Evolutionary conservation across 2,329 filamentous ascomycete species (phyloP).

Genomic region (Sclerotinia sclerotiorum): DNA sequence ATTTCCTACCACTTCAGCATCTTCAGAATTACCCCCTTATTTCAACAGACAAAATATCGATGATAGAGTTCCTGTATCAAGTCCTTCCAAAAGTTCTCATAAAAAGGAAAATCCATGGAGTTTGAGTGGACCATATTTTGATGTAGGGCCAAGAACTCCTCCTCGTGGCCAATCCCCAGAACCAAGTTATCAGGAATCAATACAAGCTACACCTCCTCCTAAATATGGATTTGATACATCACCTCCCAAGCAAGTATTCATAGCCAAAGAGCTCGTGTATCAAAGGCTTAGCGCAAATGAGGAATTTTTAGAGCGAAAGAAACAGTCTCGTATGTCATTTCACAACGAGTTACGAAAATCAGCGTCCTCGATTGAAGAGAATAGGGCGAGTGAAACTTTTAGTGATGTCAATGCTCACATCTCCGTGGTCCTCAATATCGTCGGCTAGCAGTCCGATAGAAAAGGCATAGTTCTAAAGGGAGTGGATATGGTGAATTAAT

Average conservation of each 20-base stretch:
- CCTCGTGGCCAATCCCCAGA: conserved; percentile 20
- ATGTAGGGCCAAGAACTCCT: conserved; percentile 28
- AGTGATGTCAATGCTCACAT: conserved; percentile 23
- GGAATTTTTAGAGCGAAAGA: conserved; percentile 35
- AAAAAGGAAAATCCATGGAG: conserved; percentile 19
- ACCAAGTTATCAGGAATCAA: conserved; percentile 10
- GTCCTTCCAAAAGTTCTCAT: not conserved
- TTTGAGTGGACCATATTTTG: conserved; percentile 23
- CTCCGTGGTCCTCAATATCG: conserved; percentile 22
- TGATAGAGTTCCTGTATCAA: not conserved
- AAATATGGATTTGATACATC: conserved; percentile 29
- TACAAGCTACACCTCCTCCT: conserved; percentile 18
- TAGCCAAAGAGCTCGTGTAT: conserved; percentile 34
- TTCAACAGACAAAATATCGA: not conserved
- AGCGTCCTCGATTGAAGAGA: conserved; percentile 33
- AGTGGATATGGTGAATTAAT: conserved; percentile 34
- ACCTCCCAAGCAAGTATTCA: conserved; percentile 27
- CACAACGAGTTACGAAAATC: conserved; percentile 34
- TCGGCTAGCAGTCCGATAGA: conserved; percentile 30
- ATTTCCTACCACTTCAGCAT: not conserved
- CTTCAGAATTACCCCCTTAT: not conserved
- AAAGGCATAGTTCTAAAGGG: conserved; percentile 31
- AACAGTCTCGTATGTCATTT: conserved; percentile 34
- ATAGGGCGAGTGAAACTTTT: conserved; percentile 23
- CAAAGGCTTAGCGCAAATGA: conserved; percentile 35